Evolutionary conservation across 257 asterid genomes (phyloP).

Genomic region (Sherardia arvensis): DNA sequence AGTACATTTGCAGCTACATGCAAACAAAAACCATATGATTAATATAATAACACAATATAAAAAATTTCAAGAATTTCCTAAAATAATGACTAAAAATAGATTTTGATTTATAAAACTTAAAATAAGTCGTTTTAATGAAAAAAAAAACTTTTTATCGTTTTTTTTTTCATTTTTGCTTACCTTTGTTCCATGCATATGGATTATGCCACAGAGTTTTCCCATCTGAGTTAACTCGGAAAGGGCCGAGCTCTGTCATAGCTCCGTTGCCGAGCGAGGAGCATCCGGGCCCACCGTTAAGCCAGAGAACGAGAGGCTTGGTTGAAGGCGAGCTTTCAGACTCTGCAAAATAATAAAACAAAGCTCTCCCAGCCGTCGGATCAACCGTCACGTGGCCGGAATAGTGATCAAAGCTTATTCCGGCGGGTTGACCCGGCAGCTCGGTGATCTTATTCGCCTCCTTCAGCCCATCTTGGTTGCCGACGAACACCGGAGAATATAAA

Average conservation of each 20-base stretch:
- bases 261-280: conserved; percentile 69
- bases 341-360: conserved; percentile 26
- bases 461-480: conserved; percentile 16
- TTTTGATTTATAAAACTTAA: too few species aligned
- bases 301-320: conserved; percentile 28
- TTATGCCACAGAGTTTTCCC: conserved; percentile 43
- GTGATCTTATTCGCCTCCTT: conserved; percentile 7
- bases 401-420: conserved; percentile 23
- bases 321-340: conserved; percentile 19
- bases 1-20: conserved; percentile 59
- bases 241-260: conserved; percentile 59
- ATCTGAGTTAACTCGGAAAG: conserved; percentile 52
- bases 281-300: conserved; percentile 60
- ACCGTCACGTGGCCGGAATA: conserved; percentile 29
- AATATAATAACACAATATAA: too few species aligned
- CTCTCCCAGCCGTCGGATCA: conserved; percentile 21
- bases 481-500: conserved; percentile 1
- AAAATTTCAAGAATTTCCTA: too few species aligned
- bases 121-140: too few species aligned
- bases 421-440: conserved; percentile 37
- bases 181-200: conserved; percentile 52
- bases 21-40: not conserved
- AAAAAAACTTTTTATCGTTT: too few species aligned
- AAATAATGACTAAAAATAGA: too few species aligned
- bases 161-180: conserved; percentile 12